Conservation (phyloP, 2,329 filamentous ascomycete species). For the Herpotrichia juniperi region DNA sequence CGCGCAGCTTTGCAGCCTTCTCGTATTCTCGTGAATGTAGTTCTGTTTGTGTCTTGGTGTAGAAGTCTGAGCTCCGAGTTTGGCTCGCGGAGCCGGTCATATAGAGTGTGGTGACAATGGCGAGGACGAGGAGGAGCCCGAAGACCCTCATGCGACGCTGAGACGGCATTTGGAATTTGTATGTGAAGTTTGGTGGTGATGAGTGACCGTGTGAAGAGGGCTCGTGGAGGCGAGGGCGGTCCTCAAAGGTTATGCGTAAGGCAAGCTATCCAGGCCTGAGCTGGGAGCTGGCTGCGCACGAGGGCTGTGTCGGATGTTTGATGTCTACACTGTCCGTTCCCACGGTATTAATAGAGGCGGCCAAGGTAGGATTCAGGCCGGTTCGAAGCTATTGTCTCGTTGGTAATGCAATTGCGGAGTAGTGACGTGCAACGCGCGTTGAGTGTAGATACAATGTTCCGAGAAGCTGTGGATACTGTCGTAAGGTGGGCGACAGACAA, state of each 20-base stretch:
- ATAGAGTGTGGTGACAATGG: constrained; percentile 73
- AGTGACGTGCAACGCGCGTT: background rate
- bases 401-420: background rate
- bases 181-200: background rate
- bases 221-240: background rate
- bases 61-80: constrained; percentile 61
- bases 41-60: constrained; percentile 63
- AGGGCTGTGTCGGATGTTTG: background rate
- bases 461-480: background rate
- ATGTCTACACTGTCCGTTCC: background rate
- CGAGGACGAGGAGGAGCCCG: constrained; percentile 67
- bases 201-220: background rate
- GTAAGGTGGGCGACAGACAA: too few relatives aligned
- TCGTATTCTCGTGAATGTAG: constrained; percentile 46
- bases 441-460: background rate
- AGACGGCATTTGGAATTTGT: constrained; percentile 38
- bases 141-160: constrained; percentile 71
- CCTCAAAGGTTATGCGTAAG: background rate
- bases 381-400: background rate
- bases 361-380: background rate
- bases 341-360: background rate
- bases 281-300: background rate
- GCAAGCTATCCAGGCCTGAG: background rate
- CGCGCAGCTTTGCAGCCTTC: constrained; percentile 51
- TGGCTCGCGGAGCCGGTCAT: constrained; percentile 68